These are phyloP conservation scores for Mycena belliarum DNA, from an alignment of 768 basidiomycete species.

Conservation along the genomic window DNA sequence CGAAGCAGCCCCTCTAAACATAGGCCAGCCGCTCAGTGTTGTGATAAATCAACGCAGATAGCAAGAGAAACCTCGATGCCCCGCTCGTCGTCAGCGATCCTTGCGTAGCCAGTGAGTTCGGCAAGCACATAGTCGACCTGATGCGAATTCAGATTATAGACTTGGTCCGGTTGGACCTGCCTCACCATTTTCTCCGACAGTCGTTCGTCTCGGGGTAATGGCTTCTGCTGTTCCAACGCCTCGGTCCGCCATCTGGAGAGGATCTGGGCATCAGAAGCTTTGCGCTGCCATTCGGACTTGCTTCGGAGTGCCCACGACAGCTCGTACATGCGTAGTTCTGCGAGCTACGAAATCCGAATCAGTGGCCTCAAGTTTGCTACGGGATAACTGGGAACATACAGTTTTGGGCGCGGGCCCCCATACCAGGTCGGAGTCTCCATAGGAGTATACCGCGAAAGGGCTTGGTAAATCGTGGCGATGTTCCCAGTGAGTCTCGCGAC, in stretches of 20 bases:
- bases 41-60: not conserved
- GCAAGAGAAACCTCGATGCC: slow-evolving; percentile 7
- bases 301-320: slow-evolving; percentile 16
- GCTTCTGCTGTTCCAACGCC: slow-evolving; percentile 1
- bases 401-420: not conserved
- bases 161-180: not conserved
- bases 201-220: not conserved
- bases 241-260: slow-evolving; percentile 13
- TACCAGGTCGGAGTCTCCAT: not conserved
- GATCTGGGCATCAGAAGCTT: slow-evolving; percentile 8
- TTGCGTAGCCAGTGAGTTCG: slow-evolving; percentile 21
- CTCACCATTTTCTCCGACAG: slow-evolving; percentile 7
- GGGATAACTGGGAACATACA: not conserved
- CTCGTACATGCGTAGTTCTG: not conserved
- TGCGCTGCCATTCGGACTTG: slow-evolving; percentile 10
- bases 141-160: too few species aligned
- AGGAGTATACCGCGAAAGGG: not conserved
- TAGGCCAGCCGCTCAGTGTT: not conserved
- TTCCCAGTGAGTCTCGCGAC: not conserved
- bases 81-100: slow-evolving; percentile 15
- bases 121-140: slow-evolving; percentile 24
- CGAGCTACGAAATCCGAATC: not conserved
- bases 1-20: slow-evolving; percentile 8
- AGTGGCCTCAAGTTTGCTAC: not conserved
- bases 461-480: not conserved